A percentile compares a stretch with the other conserved stretches of the same genome.
phyloP scores from a whole-genome alignment of 140 eudicot species.

The Anethum foeniculum region DNA sequence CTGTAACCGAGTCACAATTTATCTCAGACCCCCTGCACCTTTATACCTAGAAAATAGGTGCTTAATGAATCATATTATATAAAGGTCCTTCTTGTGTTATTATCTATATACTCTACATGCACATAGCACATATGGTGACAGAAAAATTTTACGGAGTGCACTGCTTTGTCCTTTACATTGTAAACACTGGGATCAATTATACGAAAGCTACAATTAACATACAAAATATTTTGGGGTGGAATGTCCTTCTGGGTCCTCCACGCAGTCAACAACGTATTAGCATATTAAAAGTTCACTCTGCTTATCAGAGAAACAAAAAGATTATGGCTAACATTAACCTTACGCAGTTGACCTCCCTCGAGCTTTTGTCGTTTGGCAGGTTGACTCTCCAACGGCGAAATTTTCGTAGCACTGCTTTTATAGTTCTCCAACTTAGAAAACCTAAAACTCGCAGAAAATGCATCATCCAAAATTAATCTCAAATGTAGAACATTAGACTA shows the following conservation, averaged over 20 bases:
- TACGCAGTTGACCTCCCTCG: slow-evolving; percentile 76
- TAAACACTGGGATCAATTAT: not conserved
- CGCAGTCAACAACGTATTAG: not conserved
- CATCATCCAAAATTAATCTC: not conserved
- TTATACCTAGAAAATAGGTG: not conserved
- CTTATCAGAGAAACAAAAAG: not conserved
- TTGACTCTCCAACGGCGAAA: slow-evolving; percentile 56
- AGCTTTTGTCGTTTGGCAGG: slow-evolving; percentile 97
- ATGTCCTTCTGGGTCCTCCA: not conserved
- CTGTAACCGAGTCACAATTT: not conserved
- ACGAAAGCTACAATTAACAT: not conserved
- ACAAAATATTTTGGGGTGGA: not conserved
- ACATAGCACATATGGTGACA: not conserved
- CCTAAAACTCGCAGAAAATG: slow-evolving; percentile 31
- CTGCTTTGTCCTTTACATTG: not conserved
- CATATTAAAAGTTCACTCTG: not conserved
- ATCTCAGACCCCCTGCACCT: not conserved
- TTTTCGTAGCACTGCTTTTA: slow-evolving; percentile 19
- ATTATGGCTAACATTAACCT: slow-evolving; percentile 34
- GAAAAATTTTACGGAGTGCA: not conserved
- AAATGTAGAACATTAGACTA: not conserved
- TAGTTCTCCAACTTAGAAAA: slow-evolving; percentile 35
- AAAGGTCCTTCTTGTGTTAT: not conserved
- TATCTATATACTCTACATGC: not conserved
- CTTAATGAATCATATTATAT: not conserved